A percentile compares a stretch with the other conserved stretches of the same genome.
phyloP scores from a whole-genome alignment of 345 rosid species.

The Schrenkiella parvula region DNA sequence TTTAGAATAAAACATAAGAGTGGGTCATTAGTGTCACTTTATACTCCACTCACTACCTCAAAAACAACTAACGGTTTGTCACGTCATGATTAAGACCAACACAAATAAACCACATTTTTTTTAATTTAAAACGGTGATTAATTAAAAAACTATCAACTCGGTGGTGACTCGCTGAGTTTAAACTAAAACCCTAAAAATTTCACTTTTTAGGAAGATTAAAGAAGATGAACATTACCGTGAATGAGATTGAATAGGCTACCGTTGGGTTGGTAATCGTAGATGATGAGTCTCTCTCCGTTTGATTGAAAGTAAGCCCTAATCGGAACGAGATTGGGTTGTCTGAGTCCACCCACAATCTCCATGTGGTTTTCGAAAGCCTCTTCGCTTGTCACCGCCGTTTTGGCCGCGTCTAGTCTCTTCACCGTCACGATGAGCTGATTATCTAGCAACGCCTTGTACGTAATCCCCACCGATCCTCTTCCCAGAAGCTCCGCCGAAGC shows the following conservation, averaged over 20 bases:
- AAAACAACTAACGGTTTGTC: constrained; percentile 2
- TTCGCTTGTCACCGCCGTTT: constrained; percentile 61
- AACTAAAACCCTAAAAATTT: background rate
- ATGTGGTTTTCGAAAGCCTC: constrained; percentile 69
- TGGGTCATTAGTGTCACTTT: constrained; percentile 6
- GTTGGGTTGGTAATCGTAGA: constrained; percentile 81
- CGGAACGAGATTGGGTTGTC: constrained; percentile 76
- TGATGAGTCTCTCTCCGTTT: constrained; percentile 79
- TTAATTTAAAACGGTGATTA: background rate
- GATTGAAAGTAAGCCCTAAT: constrained; percentile 74
- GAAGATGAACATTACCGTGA: constrained; percentile 53
- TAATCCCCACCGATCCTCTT: constrained; percentile 77
- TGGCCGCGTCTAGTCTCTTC: constrained; percentile 71
- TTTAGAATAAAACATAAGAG: background rate
- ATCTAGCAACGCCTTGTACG: constrained; percentile 83
- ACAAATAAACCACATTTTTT: background rate
- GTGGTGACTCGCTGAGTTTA: constrained; percentile 9
- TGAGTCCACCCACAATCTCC: constrained; percentile 65
- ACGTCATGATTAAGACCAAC: constrained; percentile 26
- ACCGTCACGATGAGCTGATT: constrained; percentile 72
- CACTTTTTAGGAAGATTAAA: background rate
- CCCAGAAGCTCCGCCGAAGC: constrained; percentile 95
- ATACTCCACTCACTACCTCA: background rate
- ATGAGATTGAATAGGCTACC: constrained; percentile 89
- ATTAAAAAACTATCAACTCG: constrained; percentile 11